Conservation (phyloP, 192 early-diverging fungal species). For the Phlyctochytrium arcticum region DNA sequence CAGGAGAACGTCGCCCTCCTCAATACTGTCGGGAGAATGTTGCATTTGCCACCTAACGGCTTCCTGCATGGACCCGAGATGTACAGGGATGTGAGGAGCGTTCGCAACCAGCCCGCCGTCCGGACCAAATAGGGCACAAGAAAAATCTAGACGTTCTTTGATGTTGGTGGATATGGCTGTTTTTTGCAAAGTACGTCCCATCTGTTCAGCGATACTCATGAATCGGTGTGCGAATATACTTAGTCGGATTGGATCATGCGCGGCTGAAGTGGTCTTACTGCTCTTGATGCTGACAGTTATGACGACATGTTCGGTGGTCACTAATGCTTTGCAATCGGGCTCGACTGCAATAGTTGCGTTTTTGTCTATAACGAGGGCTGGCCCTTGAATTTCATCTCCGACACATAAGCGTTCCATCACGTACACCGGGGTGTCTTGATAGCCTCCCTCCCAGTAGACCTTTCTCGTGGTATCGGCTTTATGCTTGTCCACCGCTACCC, state of each 20-base stretch:
- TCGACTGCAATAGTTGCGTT: conserved; percentile 88
- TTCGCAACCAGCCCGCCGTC: conserved; percentile 62
- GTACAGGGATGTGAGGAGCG: conserved; percentile 86
- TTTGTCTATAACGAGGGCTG: conserved; percentile 85
- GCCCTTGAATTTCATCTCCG: conserved; percentile 73
- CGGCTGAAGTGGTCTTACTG: conserved; percentile 41
- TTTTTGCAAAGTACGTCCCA: conserved; percentile 43
- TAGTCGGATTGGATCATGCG: conserved; percentile 84
- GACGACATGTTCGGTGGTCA: conserved; percentile 62
- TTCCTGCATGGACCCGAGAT: conserved; percentile 90
- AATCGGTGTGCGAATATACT: conserved; percentile 93
- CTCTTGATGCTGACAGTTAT: conserved; percentile 19
- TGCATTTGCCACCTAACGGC: conserved; percentile 89
- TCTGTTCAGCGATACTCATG: conserved; percentile 80
- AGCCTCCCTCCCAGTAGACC: conserved; percentile 78
- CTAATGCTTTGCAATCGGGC: conserved; percentile 67
- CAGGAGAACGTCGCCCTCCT: conserved; percentile 91
- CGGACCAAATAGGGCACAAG: conserved; percentile 91
- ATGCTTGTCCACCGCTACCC: neutral
- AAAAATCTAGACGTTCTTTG: conserved; percentile 97
- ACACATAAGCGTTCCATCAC: conserved; percentile 55
- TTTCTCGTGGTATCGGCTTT: conserved; percentile 36
- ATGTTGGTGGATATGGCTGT: conserved; percentile 96
- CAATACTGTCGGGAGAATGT: conserved; percentile 58
- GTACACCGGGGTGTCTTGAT: conserved; percentile 69